Conservation (phyloP, 2,329 filamentous ascomycete species). For the Hypoxylon sp. region DNA sequence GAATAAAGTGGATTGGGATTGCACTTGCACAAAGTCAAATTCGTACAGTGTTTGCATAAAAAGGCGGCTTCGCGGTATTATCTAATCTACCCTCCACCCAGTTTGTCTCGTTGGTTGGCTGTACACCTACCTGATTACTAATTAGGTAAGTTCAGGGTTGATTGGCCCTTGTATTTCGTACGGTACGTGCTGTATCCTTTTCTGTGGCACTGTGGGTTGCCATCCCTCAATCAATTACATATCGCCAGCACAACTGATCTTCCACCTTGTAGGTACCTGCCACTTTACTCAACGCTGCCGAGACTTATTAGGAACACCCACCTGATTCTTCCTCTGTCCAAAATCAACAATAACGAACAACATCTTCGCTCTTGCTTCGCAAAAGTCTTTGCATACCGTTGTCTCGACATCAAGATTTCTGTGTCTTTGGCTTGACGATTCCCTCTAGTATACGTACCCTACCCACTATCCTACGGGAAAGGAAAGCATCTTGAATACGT, state of each 20-base stretch:
- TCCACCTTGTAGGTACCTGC: slow-evolving; percentile 40
- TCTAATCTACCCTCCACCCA: slow-evolving; percentile 8
- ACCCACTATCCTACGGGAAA: slow-evolving; percentile 19
- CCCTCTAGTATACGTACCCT: slow-evolving; percentile 17
- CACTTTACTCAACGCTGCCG: slow-evolving; percentile 38
- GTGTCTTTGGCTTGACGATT: slow-evolving; percentile 16
- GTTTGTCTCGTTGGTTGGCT: slow-evolving; percentile 15
- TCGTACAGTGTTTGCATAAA: slow-evolving; percentile 29
- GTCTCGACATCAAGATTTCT: slow-evolving; percentile 19
- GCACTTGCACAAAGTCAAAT: no score
- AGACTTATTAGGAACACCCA: slow-evolving; percentile 36
- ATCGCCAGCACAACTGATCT: slow-evolving; percentile 46
- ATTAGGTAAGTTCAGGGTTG: slow-evolving; percentile 30
- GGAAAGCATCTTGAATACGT: slow-evolving; percentile 39
- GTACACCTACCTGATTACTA: slow-evolving; percentile 30
- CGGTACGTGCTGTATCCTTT: slow-evolving; percentile 27
- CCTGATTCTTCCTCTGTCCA: slow-evolving; percentile 32
- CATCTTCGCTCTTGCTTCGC: slow-evolving; percentile 27
- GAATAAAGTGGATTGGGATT: no score
- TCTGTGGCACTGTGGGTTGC: slow-evolving; percentile 31
- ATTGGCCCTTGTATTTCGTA: slow-evolving; percentile 33
- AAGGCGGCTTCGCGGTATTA: not conserved
- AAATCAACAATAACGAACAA: slow-evolving; percentile 24
- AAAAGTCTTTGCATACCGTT: slow-evolving; percentile 38
- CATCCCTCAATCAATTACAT: slow-evolving; percentile 46